Conservation (phyloP, 2,329 filamentous ascomycete genomes). For the Metarhizium anisopliae region DNA sequence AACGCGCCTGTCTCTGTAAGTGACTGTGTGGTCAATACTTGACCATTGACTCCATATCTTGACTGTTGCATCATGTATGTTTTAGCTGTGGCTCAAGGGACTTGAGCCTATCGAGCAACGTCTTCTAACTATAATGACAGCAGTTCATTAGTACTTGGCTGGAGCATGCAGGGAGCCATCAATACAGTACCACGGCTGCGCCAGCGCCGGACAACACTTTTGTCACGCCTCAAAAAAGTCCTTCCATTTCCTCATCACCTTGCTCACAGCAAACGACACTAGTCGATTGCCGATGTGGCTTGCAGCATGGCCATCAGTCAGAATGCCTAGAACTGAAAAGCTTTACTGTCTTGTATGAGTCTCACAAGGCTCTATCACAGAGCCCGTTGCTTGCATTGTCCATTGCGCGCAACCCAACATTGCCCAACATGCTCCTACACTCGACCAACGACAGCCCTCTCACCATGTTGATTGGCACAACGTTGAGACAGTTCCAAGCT, state of each 20-base stretch:
- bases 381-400: conserved; percentile 9
- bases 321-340: conserved; percentile 17
- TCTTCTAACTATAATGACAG: not conserved
- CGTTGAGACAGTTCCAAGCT: conserved; percentile 15
- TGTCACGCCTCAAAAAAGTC: not conserved
- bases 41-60: not conserved
- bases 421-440: conserved; percentile 15
- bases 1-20: not conserved
- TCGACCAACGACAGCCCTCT: conserved; percentile 15
- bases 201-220: not conserved
- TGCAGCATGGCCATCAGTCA: conserved; percentile 13
- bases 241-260: conserved; percentile 3
- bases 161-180: not conserved
- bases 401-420: conserved; percentile 14
- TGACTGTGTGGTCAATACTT: not conserved
- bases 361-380: conserved; percentile 13
- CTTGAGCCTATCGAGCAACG: too few species aligned
- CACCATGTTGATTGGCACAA: conserved; percentile 12
- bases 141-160: not conserved
- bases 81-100: not conserved
- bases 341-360: conserved; percentile 16
- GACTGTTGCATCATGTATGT: not conserved
- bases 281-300: conserved; percentile 17
- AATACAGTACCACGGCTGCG: not conserved
- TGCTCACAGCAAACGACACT: conserved; percentile 7